Conservation (phyloP, 164 flowering plant genomes). For the Annona cherimola region DNA sequence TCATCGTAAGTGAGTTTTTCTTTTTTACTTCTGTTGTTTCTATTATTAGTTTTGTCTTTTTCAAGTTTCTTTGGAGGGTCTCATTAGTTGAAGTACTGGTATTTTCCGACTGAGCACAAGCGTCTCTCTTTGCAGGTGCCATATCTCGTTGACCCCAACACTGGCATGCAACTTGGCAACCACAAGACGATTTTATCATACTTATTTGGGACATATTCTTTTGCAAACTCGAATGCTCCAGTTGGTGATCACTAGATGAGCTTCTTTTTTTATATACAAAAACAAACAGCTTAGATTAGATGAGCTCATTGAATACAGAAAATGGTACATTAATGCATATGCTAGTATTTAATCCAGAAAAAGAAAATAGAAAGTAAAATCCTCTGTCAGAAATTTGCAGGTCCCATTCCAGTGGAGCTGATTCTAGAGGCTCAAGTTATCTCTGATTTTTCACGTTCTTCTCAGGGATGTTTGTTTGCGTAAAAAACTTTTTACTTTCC, state of each 20-base stretch:
- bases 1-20: no score
- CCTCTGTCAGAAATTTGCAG: background rate
- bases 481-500: no score
- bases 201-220: slow-evolving; percentile 51
- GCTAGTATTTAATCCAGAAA: background rate
- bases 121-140: slow-evolving; percentile 51
- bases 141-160: slow-evolving; percentile 63
- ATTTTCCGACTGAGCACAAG: background rate
- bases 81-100: background rate
- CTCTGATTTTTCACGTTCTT: no score
- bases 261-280: background rate
- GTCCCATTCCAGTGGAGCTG: background rate
- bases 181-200: slow-evolving; percentile 52
- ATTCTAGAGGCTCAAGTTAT: background rate
- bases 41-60: background rate
- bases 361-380: background rate
- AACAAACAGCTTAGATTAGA: background rate
- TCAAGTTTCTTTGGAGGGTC: background rate
- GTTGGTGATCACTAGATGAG: background rate
- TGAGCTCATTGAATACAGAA: background rate
- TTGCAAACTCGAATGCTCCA: background rate
- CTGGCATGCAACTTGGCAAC: slow-evolving; percentile 44
- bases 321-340: background rate
- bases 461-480: no score
- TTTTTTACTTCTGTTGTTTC: background rate